Conservation (phyloP, 2,329 filamentous ascomycete species). For the Pestalotiopsis sp. region DNA sequence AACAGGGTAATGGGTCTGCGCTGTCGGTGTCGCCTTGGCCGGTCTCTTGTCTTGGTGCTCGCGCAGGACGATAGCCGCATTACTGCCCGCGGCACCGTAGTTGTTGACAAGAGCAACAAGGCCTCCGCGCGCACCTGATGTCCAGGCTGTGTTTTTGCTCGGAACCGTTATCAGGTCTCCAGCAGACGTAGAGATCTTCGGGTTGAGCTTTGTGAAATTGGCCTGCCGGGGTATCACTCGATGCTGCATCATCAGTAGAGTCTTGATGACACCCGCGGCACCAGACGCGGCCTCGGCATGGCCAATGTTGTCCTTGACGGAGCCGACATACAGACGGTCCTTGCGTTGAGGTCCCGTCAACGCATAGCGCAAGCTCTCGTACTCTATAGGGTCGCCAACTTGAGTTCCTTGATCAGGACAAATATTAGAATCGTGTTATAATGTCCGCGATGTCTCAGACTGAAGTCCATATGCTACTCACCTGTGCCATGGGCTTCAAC, state of each 20-base stretch:
- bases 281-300: conserved; percentile 31
- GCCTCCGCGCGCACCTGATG: neutral
- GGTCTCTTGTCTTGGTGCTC: neutral
- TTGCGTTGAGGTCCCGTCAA: conserved; percentile 5
- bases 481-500: conserved; percentile 39
- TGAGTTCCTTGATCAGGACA: conserved; percentile 28
- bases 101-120: conserved; percentile 35
- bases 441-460: neutral
- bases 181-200: conserved; percentile 22
- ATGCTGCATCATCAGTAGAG: conserved; percentile 33
- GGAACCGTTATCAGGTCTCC: neutral
- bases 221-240: conserved; percentile 25
- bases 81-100: conserved; percentile 39
- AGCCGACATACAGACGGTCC: conserved; percentile 24
- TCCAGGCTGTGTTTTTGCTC: neutral
- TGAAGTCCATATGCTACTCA: neutral
- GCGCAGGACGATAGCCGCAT: conserved; percentile 25
- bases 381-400: conserved; percentile 33
- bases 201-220: conserved; percentile 29
- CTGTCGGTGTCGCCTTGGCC: neutral
- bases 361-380: conserved; percentile 21
- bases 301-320: conserved; percentile 34
- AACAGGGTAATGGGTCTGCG: conserved; percentile 5
- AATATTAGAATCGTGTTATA: neutral
- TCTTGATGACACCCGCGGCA: conserved; percentile 32